These are phyloP conservation scores for Cinchona pubescens DNA, from an alignment of 257 asterid genomes.

Conservation along the genomic window DNA sequence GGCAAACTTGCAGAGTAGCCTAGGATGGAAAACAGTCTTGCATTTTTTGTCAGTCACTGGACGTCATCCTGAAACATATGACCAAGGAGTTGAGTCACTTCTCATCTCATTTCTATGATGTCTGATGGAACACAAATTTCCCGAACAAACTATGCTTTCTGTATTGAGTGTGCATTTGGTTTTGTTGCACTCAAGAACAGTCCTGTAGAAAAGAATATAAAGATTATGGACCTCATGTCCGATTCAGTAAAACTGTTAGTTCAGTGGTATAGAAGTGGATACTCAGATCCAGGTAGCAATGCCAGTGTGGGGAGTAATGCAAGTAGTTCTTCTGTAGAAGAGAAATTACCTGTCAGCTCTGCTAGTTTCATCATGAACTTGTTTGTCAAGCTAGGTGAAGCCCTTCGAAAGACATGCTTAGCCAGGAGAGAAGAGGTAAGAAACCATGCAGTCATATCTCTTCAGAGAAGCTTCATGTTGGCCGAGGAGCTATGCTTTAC, in stretches of 20 bases:
- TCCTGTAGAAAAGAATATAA: conserved; percentile 60
- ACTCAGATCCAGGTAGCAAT: conserved; percentile 67
- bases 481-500: conserved; percentile 73
- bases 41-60: conserved; percentile 82
- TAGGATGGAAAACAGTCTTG: conserved; percentile 79
- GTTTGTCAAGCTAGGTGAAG: conserved; percentile 74
- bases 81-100: conserved; percentile 62
- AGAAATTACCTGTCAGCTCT: conserved; percentile 38
- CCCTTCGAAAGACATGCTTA: conserved; percentile 75
- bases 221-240: conserved; percentile 69
- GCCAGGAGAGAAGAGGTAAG: conserved; percentile 87
- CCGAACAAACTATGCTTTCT: conserved; percentile 55
- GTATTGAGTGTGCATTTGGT: conserved; percentile 79
- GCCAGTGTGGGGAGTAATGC: conserved; percentile 40
- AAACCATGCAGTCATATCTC: conserved; percentile 73
- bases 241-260: conserved; percentile 60
- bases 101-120: conserved; percentile 60
- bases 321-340: conserved; percentile 47
- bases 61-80: conserved; percentile 82
- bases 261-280: conserved; percentile 75
- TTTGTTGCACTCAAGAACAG: conserved; percentile 83
- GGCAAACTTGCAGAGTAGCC: conserved; percentile 50
- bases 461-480: conserved; percentile 58
- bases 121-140: conserved; percentile 49
- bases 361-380: conserved; percentile 44